Percentiles rank a stretch among this genome's conserved stretches.
These are phyloP conservation scores for Alternaria longipes DNA, from an alignment of 2,329 filamentous ascomycete species.

Conservation along the genomic window DNA sequence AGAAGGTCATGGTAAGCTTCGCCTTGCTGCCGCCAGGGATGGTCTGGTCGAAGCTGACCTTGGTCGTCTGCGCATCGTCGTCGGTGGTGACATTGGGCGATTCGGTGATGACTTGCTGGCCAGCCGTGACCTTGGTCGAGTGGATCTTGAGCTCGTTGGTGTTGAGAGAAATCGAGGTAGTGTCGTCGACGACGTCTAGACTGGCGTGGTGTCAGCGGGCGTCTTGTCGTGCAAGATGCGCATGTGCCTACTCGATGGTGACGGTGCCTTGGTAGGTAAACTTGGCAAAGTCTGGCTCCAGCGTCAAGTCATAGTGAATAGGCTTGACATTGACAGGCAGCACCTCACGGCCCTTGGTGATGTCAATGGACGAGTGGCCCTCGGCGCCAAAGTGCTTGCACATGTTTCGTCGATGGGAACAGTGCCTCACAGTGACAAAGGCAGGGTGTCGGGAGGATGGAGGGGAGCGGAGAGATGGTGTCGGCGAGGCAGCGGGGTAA, in stretches of 20 bases:
- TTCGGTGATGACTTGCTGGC: conserved; percentile 66
- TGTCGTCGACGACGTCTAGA: conserved; percentile 84
- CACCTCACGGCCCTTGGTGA: conserved; percentile 77
- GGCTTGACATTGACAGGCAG: conserved; percentile 92
- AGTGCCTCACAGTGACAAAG: conserved; percentile 60
- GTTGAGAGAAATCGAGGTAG: conserved; percentile 86
- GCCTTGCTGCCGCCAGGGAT: conserved; percentile 80
- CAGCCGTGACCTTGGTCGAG: conserved; percentile 72
- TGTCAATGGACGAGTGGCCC: conserved; percentile 65
- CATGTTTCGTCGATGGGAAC: conserved; percentile 81
- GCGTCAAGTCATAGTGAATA: conserved; percentile 87
- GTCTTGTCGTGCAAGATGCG: neutral
- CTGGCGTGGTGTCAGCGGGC: conserved; percentile 49
- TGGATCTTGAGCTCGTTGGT: conserved; percentile 86
- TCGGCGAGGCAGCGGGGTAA: conserved; percentile 39
- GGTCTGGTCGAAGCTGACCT: conserved; percentile 77
- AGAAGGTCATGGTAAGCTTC: conserved; percentile 79
- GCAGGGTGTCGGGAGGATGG: conserved; percentile 30
- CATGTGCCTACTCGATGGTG: conserved; percentile 71
- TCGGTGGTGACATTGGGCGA: conserved; percentile 76
- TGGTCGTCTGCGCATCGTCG: conserved; percentile 81
- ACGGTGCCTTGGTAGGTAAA: conserved; percentile 89
- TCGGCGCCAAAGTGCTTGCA: conserved; percentile 69
- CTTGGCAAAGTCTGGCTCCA: conserved; percentile 89
- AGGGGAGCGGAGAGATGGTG: conserved; percentile 25